These are phyloP conservation scores for Trypanosoma mega DNA, from an alignment of 208 protist species.

Conservation along the genomic window DNA sequence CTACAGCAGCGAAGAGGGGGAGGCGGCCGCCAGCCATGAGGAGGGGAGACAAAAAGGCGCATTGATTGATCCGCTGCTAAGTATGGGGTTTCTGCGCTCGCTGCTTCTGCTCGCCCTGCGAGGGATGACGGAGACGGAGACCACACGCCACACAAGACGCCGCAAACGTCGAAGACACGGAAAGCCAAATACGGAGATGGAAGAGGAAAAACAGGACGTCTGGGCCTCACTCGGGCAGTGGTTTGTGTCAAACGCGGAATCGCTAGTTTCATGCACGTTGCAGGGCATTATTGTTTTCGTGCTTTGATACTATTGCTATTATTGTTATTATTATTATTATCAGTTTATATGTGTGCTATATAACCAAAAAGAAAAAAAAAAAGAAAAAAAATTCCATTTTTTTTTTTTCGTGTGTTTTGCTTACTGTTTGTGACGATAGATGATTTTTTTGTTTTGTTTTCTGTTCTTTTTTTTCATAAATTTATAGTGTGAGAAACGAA, in stretches of 20 bases:
- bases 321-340: too few species aligned
- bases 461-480: not conserved
- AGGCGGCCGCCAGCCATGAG: constrained; percentile 1
- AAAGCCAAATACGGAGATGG: too few species aligned
- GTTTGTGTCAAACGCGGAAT: constrained; percentile 8
- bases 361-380: not conserved
- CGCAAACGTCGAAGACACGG: not conserved
- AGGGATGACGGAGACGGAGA: too few species aligned
- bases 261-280: constrained; percentile 10
- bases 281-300: constrained; percentile 26
- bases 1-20: not conserved
- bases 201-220: not conserved
- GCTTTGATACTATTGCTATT: too few species aligned
- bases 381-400: constrained; percentile 1
- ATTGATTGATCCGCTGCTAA: not conserved
- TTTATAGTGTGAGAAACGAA: too few species aligned
- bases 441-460: not conserved
- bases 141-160: too few species aligned
- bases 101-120: constrained; percentile 5
- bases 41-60: not conserved
- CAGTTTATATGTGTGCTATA: too few species aligned
- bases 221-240: constrained; percentile 10
- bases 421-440: not conserved
- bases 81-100: constrained; percentile 2
- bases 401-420: not conserved